Conservation (phyloP, 1,284 basidiomycete genomes). For the Tylopilus sp. region DNA sequence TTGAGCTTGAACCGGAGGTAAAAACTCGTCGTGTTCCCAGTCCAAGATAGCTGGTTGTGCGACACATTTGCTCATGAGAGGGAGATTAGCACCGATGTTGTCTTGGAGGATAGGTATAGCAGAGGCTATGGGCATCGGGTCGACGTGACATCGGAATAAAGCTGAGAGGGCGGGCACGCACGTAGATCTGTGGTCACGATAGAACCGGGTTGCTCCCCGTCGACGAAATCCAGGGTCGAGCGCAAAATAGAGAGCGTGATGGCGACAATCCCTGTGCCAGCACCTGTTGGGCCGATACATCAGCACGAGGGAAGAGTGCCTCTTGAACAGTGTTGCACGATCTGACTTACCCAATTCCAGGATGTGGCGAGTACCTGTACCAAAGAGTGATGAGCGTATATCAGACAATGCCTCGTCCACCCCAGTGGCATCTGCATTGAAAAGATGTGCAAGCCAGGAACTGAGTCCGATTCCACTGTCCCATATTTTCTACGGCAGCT, state of each 20-base stretch:
- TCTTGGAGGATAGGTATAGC: constrained; percentile 83
- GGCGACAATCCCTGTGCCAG: constrained; percentile 86
- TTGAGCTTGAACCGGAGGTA: constrained; percentile 57
- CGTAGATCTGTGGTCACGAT: constrained; percentile 82
- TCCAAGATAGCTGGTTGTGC: constrained; percentile 69
- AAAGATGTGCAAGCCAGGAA: constrained; percentile 71
- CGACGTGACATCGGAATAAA: background rate
- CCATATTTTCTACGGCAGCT: constrained; percentile 84
- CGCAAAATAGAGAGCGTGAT: constrained; percentile 64
- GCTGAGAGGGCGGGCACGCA: constrained; percentile 46
- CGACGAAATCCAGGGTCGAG: constrained; percentile 35
- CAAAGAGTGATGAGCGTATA: constrained; percentile 52
- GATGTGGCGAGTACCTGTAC: constrained; percentile 50
- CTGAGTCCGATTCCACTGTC: constrained; percentile 88
- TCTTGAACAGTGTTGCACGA: background rate
- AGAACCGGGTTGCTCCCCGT: constrained; percentile 43
- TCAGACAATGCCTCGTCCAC: constrained; percentile 13
- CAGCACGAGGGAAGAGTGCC: background rate
- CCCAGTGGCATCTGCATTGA: constrained; percentile 3
- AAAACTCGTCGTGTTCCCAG: constrained; percentile 74
- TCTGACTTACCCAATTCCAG: constrained; percentile 72
- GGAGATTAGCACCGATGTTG: constrained; percentile 70
- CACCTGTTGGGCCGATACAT: constrained; percentile 58
- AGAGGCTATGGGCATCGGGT: constrained; percentile 60
- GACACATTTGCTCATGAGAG: constrained; percentile 43